phyloP scores from a whole-genome alignment of 2,329 filamentous ascomycete genomes.

The Aspergillus sp. region DNA sequence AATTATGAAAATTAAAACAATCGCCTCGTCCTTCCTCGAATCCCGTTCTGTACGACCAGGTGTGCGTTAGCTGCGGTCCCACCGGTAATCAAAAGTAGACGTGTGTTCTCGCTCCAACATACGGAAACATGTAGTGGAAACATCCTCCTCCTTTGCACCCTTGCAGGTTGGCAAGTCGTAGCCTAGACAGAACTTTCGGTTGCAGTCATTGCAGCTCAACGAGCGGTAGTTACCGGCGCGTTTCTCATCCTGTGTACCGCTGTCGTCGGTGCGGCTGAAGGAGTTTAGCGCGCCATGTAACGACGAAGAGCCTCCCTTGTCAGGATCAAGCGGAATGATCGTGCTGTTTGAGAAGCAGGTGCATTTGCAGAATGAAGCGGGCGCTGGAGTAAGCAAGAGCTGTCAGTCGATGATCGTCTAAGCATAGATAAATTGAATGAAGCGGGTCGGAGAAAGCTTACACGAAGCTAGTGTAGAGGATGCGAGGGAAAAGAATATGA shows the following conservation, averaged over 20 bases:
- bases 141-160: conserved; percentile 61
- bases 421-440: background rate
- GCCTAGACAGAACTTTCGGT: conserved; percentile 64
- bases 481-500: conserved; percentile 26
- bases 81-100: background rate
- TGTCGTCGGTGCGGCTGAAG: conserved; percentile 20
- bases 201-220: conserved; percentile 65
- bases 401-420: background rate
- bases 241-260: conserved; percentile 19
- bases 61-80: background rate
- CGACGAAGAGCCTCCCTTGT: conserved; percentile 23
- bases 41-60: conserved; percentile 54
- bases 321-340: conserved; percentile 62
- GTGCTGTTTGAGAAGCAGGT: conserved; percentile 68
- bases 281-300: conserved; percentile 23
- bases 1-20: conserved; percentile 66
- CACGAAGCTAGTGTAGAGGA: conserved; percentile 33
- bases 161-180: conserved; percentile 64
- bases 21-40: conserved; percentile 65
- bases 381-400: conserved; percentile 25
- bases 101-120: conserved; percentile 12
- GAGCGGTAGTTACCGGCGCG: conserved; percentile 38
- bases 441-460: background rate
- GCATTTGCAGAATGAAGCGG: conserved; percentile 70
- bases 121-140: conserved; percentile 68